Conservation (phyloP, 129 eudicot genomes). For the Logfia minima region DNA sequence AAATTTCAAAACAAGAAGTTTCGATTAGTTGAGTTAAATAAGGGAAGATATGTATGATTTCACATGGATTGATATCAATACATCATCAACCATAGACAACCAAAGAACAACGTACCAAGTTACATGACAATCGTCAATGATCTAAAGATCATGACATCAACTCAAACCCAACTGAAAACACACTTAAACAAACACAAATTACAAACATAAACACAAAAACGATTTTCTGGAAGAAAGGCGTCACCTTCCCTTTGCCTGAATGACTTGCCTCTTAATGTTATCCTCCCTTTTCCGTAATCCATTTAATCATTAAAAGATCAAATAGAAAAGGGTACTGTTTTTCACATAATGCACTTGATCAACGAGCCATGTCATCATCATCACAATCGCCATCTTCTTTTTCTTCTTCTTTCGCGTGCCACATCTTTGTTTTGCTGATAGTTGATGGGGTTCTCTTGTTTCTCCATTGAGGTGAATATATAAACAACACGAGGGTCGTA, state of each 20-base stretch:
- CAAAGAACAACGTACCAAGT: conserved; percentile 25
- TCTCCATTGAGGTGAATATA: conserved; percentile 20
- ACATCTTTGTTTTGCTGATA: conserved; percentile 28
- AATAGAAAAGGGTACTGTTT: conserved; percentile 16
- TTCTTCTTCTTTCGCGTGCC: conserved; percentile 49
- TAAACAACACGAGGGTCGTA: conserved; percentile 18
- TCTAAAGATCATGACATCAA: conserved; percentile 21
- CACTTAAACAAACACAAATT: conserved; percentile 13
- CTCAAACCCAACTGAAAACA: conserved; percentile 8
- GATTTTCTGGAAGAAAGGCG: conserved; percentile 86
- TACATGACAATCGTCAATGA: conserved; percentile 21
- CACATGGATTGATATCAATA: conserved; percentile 27
- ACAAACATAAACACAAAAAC: conserved; percentile 23
- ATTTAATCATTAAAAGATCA: conserved; percentile 26
- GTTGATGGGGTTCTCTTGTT: conserved; percentile 22
- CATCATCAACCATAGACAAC: conserved; percentile 23
- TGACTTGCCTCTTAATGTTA: conserved; percentile 71
- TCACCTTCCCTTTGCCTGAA: conserved; percentile 93
- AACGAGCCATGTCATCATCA: background rate
- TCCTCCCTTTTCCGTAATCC: conserved; percentile 30
- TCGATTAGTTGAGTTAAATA: conserved; percentile 8
- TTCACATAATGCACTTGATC: conserved; percentile 5
- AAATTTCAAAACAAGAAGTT: conserved; percentile 19
- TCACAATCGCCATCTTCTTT: conserved; percentile 24
- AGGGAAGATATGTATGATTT: conserved; percentile 19